A percentile compares a stretch with the other conserved stretches of the same genome.
Evolutionary conservation across 805 yeast species (phyloP).

Genomic region (Pichia cabralensis): DNA sequence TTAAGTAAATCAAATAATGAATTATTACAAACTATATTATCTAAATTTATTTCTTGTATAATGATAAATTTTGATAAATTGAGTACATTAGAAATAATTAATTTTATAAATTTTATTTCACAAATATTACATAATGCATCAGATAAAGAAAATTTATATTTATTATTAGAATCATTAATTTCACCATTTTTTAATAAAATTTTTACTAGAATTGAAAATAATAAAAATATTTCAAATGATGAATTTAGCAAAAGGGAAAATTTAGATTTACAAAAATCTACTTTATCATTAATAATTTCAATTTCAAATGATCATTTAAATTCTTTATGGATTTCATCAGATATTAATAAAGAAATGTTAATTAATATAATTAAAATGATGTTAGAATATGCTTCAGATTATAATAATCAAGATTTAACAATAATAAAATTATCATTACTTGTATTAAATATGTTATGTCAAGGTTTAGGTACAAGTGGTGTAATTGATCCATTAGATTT

Average conservation of each 20-base stretch:
- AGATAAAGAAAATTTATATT: conserved; percentile 50
- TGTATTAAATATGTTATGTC: conserved; percentile 54
- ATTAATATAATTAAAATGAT: conserved; percentile 53
- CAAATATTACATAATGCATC: conserved; percentile 72
- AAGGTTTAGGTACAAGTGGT: conserved; percentile 57
- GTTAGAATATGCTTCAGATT: conserved; percentile 51
- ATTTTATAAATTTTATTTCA: conserved; percentile 76
- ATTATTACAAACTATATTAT: conserved; percentile 34
- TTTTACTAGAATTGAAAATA: conserved; percentile 28
- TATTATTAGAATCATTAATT: conserved; percentile 60
- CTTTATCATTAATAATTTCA: conserved; percentile 58
- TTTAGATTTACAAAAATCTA: conserved; percentile 55
- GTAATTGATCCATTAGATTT: conserved; percentile 54
- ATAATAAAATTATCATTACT: conserved; percentile 61
- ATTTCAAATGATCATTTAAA: conserved; percentile 70
- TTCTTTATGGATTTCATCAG: conserved; percentile 59
- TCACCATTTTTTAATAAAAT: conserved; percentile 66
- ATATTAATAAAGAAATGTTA: conserved; percentile 47
- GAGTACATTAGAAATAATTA: conserved; percentile 57
- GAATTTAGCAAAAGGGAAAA: conserved; percentile 42
- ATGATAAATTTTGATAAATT: conserved; percentile 48
- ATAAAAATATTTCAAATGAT: conserved; percentile 19
- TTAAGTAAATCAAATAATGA: conserved; percentile 35
- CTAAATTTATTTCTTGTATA: conserved; percentile 61
- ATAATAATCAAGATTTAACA: conserved; percentile 46